Base-by-base conservation (phyloP, 2,329 filamentous ascomycete species). In the Epichloe uncinata region DNA sequence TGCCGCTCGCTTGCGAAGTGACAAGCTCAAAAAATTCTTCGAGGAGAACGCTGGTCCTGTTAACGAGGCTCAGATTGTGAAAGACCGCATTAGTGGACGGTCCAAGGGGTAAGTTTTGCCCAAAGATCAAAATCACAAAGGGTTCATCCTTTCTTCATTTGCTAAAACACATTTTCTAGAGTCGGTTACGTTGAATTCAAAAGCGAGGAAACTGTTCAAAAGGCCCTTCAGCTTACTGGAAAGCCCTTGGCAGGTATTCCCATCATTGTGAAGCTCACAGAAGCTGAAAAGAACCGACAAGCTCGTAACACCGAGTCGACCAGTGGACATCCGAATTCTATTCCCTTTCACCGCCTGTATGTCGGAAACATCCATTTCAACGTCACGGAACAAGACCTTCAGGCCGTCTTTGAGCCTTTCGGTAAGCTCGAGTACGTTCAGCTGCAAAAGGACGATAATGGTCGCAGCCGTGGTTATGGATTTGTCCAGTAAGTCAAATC, bases 351-450 rank as follows among this genome's bases (percentile, higher is more conserved):
- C 71, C 87, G 94, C 59, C 84, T 98, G 53, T 98, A 97, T 68
- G 91, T 98, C 59, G 93, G 93, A 69, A 98, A 98, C 67, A 97
- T 98, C 60, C 93, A 98, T 73, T 98, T 98, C 78, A 96, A 89
- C 66, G 95, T 98, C 66, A 96, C 89, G 64, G 93, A 98, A 71
- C 82, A 84, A 66, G 94, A 98, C 70, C 75, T 98, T 57, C 85
- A 91, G 74, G 89, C 91, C 65, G 89, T 98, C 54, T 98, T 98
- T 68, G 88, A 94, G 71, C 91, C 93, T 1, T 98, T 96, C 69
- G 93, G 93, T 60, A 90, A 95, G 71, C 83, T 98, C 52, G 93
- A 97, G 66, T 96, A 96, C 68, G 90, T 96, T 52, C 90, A 96
- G 66, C 77, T 98, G 52, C 94, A 98, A 68, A 68, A 95, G 71